Evolutionary conservation across 2,329 filamentous ascomycete genomes (phyloP), one percentile per base, ranked within the genome.

Genomic region (Fusarium xyrophilum): DNA sequence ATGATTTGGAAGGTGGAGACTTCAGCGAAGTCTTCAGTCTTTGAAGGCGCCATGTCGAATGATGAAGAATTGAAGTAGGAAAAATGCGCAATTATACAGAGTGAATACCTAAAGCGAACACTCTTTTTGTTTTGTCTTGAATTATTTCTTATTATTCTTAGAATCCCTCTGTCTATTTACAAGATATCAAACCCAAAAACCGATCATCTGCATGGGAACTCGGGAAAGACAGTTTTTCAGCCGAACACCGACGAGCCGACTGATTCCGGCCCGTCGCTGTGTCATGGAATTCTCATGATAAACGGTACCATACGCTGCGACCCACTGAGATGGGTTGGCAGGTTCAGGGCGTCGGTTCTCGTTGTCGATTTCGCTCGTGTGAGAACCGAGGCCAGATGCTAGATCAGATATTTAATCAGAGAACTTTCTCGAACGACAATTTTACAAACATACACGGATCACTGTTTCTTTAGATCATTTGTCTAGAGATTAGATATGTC

Each of bases 121-220:
- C 23, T 25, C 6, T 15, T 5, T 6, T 25, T 2, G 2, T 21
- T 7, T 13, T 23, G 1, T 0, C 30, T 19, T 6, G 2, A 17
- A 17, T 13, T 9, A 7, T 6, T 23, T 17, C 1, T n/a, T 2
- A 5, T 3, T 40, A 9, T 0, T 10, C 6, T 15, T 7, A 2
- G 30, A 55, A n/a, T 7, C 23, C 7, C 13, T 28, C 5, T 30
- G 35, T 23, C 25, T 25, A 46, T 63, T 63, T 63, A 63, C 63
- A 63, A 58, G 17, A 44, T 8, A 0, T 25, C 38, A 63, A 44
- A 63, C 7, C 60, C 60, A 59, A 63, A 69, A 69, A 5, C 66
- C 66, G 66, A 68, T 7, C 11, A 6, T 15, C 9, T 3, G 7
- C 5, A 5, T 25, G 65, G 65, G 65, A 36, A 69, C 58, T 68